phyloP scores from a whole-genome alignment of 1,284 basidiomycete species.

The Malassezia furfur region DNA sequence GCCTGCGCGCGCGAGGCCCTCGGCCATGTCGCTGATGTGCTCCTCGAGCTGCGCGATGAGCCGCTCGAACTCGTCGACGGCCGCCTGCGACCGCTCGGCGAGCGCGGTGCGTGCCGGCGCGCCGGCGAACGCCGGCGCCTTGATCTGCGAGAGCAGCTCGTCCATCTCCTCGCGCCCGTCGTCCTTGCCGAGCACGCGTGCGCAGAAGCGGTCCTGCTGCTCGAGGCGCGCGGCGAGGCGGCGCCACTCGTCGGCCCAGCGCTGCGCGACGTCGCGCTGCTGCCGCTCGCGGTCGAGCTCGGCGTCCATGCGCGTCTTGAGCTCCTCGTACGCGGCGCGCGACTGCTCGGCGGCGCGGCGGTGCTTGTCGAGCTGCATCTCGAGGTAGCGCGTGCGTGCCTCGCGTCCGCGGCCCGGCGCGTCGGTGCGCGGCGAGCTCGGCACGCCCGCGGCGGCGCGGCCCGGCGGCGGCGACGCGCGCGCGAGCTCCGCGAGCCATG shows the following conservation, averaged over 20 bases:
- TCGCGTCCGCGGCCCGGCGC: background rate
- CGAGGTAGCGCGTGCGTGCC: constrained; percentile 8
- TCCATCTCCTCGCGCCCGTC: constrained; percentile 48
- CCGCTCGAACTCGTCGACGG: constrained; percentile 29
- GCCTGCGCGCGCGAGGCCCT: constrained; percentile 24
- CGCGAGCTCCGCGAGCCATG: background rate
- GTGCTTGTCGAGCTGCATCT: constrained; percentile 14
- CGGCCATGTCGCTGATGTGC: constrained; percentile 33
- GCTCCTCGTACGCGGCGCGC: constrained; percentile 26
- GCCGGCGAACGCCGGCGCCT: constrained; percentile 27
- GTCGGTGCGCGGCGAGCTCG: background rate
- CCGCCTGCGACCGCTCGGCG: constrained; percentile 8
- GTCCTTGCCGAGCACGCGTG: constrained; percentile 40
- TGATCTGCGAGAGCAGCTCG: constrained; percentile 43
- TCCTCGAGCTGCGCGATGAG: constrained; percentile 32
- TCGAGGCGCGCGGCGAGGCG: constrained; percentile 24
- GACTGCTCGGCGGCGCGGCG: constrained; percentile 11
- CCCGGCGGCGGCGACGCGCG: background rate
- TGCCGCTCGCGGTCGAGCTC: constrained; percentile 34
- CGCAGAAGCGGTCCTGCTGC: constrained; percentile 39
- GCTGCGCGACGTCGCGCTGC: constrained; percentile 31
- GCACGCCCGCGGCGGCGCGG: background rate
- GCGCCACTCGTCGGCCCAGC: constrained; percentile 11
- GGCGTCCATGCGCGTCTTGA: constrained; percentile 31
- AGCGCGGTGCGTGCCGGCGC: constrained; percentile 27